phyloP scores from a whole-genome alignment of 768 basidiomycete species.

The Mycena maculata region DNA sequence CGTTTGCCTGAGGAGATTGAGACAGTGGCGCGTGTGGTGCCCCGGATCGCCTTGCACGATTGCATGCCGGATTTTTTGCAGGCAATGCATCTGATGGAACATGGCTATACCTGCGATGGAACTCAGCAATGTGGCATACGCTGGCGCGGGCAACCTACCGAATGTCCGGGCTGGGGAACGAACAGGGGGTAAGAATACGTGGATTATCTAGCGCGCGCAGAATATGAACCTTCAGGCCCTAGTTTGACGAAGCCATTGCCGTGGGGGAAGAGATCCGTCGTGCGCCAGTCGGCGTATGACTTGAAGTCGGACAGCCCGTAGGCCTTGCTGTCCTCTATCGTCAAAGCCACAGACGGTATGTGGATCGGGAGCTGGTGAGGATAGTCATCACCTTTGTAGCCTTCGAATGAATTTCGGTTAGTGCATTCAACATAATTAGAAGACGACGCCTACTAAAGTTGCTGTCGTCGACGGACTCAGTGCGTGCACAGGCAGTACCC shows the following conservation, averaged over 20 bases:
- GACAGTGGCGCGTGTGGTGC: slow-evolving; percentile 45
- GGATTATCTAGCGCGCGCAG: neutral
- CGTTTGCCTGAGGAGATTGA: slow-evolving; percentile 47
- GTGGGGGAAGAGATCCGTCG: slow-evolving; percentile 31
- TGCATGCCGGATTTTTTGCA: slow-evolving; percentile 42
- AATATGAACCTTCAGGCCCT: slow-evolving; percentile 26
- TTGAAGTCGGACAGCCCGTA: slow-evolving; percentile 33
- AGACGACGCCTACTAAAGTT: slow-evolving; percentile 22
- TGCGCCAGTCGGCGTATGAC: slow-evolving; percentile 34
- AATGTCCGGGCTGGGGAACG: slow-evolving; percentile 14
- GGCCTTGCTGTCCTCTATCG: slow-evolving; percentile 31
- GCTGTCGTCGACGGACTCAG: slow-evolving; percentile 23
- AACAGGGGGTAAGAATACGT: neutral
- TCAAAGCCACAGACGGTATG: slow-evolving; percentile 27
- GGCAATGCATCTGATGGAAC: slow-evolving; percentile 50
- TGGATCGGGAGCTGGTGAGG: slow-evolving; percentile 30
- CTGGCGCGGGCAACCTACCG: neutral
- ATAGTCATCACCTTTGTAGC: slow-evolving; percentile 33
- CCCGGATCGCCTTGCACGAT: slow-evolving; percentile 35
- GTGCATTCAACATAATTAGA: neutral
- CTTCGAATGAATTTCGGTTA: slow-evolving; percentile 6
- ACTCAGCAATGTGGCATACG: neutral
- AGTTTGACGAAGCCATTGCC: slow-evolving; percentile 35
- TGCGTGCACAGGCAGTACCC: neutral
- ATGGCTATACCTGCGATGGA: slow-evolving; percentile 36